These are phyloP conservation scores for Phytopythium chamaehyphon DNA, from an alignment of 352 stramenopile species.

Conservation along the genomic window DNA sequence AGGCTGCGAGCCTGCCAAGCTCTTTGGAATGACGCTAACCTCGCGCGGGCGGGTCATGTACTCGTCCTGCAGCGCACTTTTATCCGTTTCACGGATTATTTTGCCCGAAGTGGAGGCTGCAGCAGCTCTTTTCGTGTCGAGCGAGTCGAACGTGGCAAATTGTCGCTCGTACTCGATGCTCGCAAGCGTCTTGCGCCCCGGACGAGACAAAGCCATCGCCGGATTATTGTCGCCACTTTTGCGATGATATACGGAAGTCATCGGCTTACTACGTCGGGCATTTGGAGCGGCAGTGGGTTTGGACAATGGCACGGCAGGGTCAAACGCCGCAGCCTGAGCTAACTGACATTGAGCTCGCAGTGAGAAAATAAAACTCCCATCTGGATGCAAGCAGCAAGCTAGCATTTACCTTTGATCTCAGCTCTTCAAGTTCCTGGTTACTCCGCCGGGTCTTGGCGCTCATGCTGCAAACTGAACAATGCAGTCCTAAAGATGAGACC, in stretches of 20 bases:
- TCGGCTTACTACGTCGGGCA: slow-evolving; percentile 29
- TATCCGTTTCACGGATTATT: slow-evolving; percentile 38
- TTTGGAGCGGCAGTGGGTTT: slow-evolving; percentile 1
- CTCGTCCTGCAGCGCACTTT: slow-evolving; percentile 63
- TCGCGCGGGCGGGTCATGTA: slow-evolving; percentile 57
- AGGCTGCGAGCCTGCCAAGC: slow-evolving; percentile 13
- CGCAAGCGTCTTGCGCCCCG: slow-evolving; percentile 49
- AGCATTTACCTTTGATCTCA: slow-evolving; percentile 34
- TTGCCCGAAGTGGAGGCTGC: slow-evolving; percentile 30
- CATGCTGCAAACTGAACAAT: background rate
- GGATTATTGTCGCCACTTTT: slow-evolving; percentile 15
- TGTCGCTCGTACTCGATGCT: slow-evolving; percentile 62
- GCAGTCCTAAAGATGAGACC: background rate
- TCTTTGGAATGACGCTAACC: slow-evolving; percentile 51
- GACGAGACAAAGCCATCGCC: slow-evolving; percentile 8
- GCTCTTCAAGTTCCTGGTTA: slow-evolving; percentile 68
- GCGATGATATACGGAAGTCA: slow-evolving; percentile 53
- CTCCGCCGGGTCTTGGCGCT: slow-evolving; percentile 33
- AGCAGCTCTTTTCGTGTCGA: slow-evolving; percentile 13
- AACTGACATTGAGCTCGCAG: slow-evolving; percentile 22
- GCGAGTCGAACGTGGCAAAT: slow-evolving; percentile 37
- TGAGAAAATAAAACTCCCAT: background rate
- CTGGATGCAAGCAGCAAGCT: background rate
- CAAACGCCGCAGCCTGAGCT: slow-evolving; percentile 49
- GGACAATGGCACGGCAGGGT: slow-evolving; percentile 12